Base-by-base conservation (phyloP, 2,329 filamentous ascomycete species). In the Aaosphaeria pasadenensis region DNA sequence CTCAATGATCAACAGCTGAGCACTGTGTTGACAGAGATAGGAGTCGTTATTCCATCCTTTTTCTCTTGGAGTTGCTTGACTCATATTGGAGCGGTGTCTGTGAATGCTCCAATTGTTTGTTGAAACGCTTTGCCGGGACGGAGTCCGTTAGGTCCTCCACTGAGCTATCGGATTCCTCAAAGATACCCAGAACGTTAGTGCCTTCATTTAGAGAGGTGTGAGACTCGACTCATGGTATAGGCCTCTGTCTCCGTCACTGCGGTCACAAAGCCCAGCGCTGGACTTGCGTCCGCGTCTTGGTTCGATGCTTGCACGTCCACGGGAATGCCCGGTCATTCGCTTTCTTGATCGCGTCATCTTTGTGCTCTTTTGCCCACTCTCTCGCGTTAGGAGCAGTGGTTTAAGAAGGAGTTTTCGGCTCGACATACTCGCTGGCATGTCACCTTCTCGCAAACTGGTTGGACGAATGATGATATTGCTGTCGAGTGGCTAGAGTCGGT, bases 301-400 rank as follows among this genome's bases (percentile, higher is more conserved):
- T 36, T 7, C 33, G 33, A 36, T 36, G 33, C 33, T 36, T 36
- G 7, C 7, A n/a, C 7, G n/a, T 36, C 33, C 33, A n/a, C n/a
- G n/a, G n/a, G n/a, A 36, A 36, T 36, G 32, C 39, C 44, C 44
- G 41, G 24, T 50, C 40, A 38, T 53, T 53, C 42, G 41, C 42
- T 28, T 48, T 33, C 24, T 24, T 44, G 39, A 51, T 51, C 30
- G 46, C 45, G 24, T 44, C 31, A 13, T 48, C 43, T 33, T 42
- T 51, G 13, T 48, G 31, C 29, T 51, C 45, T 42, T 48, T 43
- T 51, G 45, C 24, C 49, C 42, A 45, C 11, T 52, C 49, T 46
- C 47, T 36, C n/a, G 33, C 33, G 24, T 41, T 24, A n/a, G n/a
- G n/a, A n/a, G n/a, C n/a, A n/a, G n/a, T n/a, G n/a, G n/a, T n/a